Evolutionary conservation across 2,329 filamentous ascomycete genomes (phyloP).

Genomic region (Botryotinia convoluta): DNA sequence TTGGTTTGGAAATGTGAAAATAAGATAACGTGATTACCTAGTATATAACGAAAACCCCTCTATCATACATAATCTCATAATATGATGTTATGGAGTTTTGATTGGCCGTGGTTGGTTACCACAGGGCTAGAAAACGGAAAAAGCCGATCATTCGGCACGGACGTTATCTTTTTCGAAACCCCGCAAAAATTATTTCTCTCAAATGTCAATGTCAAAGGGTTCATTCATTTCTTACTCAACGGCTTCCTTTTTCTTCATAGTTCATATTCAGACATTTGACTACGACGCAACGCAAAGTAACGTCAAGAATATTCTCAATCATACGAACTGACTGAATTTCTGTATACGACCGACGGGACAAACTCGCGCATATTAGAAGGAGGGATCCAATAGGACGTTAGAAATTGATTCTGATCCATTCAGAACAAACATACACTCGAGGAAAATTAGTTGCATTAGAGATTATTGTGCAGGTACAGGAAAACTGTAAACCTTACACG

Average conservation of each 20-base stretch:
- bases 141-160: constrained; percentile 3
- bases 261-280: not conserved
- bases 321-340: not conserved
- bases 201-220: constrained; percentile 5
- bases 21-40: not conserved
- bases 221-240: not conserved
- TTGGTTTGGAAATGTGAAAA: not conserved
- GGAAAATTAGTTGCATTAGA: not conserved
- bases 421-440: not conserved
- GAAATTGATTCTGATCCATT: not conserved
- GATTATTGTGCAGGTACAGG: not conserved
- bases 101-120: not conserved
- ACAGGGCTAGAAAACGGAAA: not conserved
- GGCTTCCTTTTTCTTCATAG: not conserved
- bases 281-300: not conserved
- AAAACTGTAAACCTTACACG: not conserved
- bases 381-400: not conserved
- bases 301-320: not conserved
- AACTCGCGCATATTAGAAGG: not conserved
- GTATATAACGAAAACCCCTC: not conserved
- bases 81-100: not conserved
- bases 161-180: constrained; percentile 3
- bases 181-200: constrained; percentile 18
- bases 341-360: not conserved
- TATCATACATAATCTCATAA: not conserved